Conservation (phyloP, 768 basidiomycete genomes). For the Boletus huronensis region DNA sequence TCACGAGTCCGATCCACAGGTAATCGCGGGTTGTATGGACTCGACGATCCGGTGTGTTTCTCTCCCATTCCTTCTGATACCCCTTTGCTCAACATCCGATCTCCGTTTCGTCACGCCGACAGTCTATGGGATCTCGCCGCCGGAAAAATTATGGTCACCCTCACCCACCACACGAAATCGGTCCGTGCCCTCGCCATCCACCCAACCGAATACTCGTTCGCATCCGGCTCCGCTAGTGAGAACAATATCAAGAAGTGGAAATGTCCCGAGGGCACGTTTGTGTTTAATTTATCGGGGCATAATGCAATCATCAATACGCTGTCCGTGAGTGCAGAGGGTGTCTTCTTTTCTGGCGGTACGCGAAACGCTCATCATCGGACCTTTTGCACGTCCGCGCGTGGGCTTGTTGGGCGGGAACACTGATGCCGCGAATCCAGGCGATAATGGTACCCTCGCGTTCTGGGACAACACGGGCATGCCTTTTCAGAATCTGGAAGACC, state of each 20-base stretch:
- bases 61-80: too few relatives aligned
- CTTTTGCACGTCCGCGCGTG: background rate
- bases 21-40: slow-evolving; percentile 98
- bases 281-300: slow-evolving; percentile 95
- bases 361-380: background rate
- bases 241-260: slow-evolving; percentile 99
- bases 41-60: slow-evolving; percentile 77
- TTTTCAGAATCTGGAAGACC: slow-evolving; percentile 91
- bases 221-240: slow-evolving; percentile 93
- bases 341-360: slow-evolving; percentile 92
- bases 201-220: slow-evolving; percentile 96
- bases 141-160: slow-evolving; percentile 91
- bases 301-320: slow-evolving; percentile 97
- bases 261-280: slow-evolving; percentile 93
- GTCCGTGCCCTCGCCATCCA: slow-evolving; percentile 93
- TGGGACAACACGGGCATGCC: slow-evolving; percentile 96
- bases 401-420: background rate
- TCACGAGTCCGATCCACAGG: slow-evolving; percentile 96
- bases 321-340: slow-evolving; percentile 91
- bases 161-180: slow-evolving; percentile 99
- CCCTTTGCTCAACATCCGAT: background rate
- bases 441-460: slow-evolving; percentile 86
- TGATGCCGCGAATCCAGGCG: slow-evolving; percentile 45
- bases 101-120: background rate
- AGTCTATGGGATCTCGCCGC: slow-evolving; percentile 98